These are phyloP conservation scores for Brassica nigra DNA, from an alignment of 345 rosid genomes.

Conservation along the genomic window DNA sequence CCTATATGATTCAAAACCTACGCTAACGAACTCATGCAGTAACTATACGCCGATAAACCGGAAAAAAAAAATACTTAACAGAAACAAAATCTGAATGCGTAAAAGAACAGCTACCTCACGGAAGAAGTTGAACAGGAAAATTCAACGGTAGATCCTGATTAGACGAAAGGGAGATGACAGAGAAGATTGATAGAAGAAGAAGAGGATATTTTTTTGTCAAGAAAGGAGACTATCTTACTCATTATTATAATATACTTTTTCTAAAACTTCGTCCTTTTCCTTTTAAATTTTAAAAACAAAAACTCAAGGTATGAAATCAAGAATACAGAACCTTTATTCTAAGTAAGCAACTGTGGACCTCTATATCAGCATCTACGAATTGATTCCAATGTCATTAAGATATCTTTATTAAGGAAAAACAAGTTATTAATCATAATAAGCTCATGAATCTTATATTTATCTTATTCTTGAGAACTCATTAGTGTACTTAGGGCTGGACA, in stretches of 20 bases:
- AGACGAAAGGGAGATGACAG: conserved; percentile 39
- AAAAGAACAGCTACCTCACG: conserved; percentile 26
- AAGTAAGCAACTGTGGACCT: conserved; percentile 21
- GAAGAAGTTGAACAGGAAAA: conserved; percentile 13
- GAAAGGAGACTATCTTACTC: background rate
- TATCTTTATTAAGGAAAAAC: background rate
- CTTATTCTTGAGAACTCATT: conserved; percentile 12
- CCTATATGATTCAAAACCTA: too few relatives aligned
- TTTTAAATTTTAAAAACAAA: conserved; percentile 8
- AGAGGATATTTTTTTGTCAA: background rate
- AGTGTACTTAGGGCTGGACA: background rate
- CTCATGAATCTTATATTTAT: conserved; percentile 1
- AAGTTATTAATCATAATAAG: background rate
- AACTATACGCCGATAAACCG: too few relatives aligned
- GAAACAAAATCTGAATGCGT: background rate
- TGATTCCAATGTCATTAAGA: conserved; percentile 10
- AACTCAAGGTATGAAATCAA: conserved; percentile 13
- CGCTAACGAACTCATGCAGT: too few relatives aligned
- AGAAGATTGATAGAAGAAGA: background rate
- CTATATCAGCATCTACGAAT: background rate
- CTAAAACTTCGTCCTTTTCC: background rate
- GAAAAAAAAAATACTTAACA: too few relatives aligned
- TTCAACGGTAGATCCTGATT: conserved; percentile 4
- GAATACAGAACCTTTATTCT: conserved; percentile 12
- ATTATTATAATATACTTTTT: background rate